Evolutionary conservation across 345 rosid species (phyloP).

Genomic region (Boechera divaricarpa): DNA sequence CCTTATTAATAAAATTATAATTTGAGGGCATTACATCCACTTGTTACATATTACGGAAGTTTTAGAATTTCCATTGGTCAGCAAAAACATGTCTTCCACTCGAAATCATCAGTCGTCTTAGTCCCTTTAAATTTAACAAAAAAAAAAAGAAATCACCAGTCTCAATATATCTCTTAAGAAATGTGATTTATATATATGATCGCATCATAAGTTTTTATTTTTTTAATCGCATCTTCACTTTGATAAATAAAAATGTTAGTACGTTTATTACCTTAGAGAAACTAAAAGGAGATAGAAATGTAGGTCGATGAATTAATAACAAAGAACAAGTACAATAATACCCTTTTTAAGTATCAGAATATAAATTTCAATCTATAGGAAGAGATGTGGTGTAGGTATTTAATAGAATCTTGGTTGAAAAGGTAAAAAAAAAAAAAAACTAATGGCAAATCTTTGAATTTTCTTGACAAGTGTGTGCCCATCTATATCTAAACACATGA

Average conservation of each 20-base stretch:
- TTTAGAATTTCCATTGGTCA: neutral
- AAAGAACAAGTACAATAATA: constrained; percentile 7
- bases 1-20: neutral
- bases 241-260: neutral
- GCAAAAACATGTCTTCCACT: neutral
- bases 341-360: constrained; percentile 2
- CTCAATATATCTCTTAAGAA: neutral
- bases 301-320: constrained; percentile 9
- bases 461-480: constrained; percentile 33
- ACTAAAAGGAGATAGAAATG: neutral
- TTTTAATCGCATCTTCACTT: neutral
- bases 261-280: neutral
- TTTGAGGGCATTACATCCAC: no score
- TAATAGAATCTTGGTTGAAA: constrained; percentile 12
- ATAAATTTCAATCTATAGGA: neutral
- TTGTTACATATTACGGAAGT: no score
- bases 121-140: neutral
- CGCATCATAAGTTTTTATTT: neutral
- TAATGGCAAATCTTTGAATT: constrained; percentile 36
- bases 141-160: neutral
- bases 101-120: neutral
- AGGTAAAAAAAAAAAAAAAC: no score
- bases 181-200: neutral
- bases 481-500: constrained; percentile 42
- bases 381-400: constrained; percentile 29